Evolutionary conservation across 352 stramenopile genomes (phyloP).

Genomic region (Globisporangium paddicum): DNA sequence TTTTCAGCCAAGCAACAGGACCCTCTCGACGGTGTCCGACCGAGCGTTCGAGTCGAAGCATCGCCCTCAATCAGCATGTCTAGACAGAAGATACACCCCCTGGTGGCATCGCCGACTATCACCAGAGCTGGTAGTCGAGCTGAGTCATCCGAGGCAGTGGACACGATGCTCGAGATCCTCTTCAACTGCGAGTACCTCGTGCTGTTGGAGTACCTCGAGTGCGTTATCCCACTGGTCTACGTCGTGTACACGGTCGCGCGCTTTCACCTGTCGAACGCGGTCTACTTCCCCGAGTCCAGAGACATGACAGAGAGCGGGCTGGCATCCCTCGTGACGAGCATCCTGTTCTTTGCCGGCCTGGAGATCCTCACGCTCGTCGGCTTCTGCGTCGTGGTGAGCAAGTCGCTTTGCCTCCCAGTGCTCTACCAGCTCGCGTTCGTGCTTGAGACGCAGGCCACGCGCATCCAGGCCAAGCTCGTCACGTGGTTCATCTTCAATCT

Average conservation of each 20-base stretch:
- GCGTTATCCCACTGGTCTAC: slow-evolving; percentile 13
- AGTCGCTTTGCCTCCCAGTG: slow-evolving; percentile 9
- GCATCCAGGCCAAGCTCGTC: slow-evolving; percentile 36
- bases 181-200: slow-evolving; percentile 22
- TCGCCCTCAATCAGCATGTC: too few relatives aligned
- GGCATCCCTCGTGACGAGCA: not conserved
- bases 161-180: slow-evolving; percentile 6
- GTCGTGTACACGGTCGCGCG: slow-evolving; percentile 3
- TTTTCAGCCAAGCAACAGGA: too few relatives aligned
- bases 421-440: slow-evolving; percentile 55
- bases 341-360: slow-evolving; percentile 11
- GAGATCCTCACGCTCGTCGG: not conserved
- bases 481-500: slow-evolving; percentile 19
- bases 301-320: not conserved
- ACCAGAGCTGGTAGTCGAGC: not conserved
- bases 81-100: too few relatives aligned
- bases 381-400: not conserved
- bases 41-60: too few relatives aligned
- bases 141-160: not conserved
- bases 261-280: slow-evolving; percentile 4
- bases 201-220: slow-evolving; percentile 21
- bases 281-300: slow-evolving; percentile 4
- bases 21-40: too few relatives aligned
- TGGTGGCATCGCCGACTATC: too few relatives aligned
- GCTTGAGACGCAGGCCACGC: slow-evolving; percentile 25